These are phyloP conservation scores for Cladosporium velox DNA, from an alignment of 2,329 filamentous ascomycete species.

Conservation along the genomic window DNA sequence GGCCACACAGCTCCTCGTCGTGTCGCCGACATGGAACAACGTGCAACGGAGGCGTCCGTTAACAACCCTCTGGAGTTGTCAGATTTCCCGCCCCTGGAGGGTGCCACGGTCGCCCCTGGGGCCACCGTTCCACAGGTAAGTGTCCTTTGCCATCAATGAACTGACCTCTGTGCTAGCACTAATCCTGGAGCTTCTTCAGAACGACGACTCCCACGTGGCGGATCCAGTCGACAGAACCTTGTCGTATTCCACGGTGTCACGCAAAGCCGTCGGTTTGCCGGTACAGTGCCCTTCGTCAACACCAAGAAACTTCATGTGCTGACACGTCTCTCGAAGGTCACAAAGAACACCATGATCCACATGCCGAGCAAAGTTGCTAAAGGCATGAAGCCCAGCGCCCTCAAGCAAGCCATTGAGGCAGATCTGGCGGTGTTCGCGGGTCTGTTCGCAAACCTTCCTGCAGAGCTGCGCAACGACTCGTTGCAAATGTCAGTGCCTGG, in stretches of 20 bases:
- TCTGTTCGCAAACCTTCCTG: too few species aligned
- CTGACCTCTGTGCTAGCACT: neutral
- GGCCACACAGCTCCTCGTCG: neutral
- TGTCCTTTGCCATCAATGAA: neutral
- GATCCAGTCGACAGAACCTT: neutral
- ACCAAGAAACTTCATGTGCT: neutral
- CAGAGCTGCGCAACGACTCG: too few species aligned
- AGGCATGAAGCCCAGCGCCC: neutral
- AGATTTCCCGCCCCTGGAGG: neutral
- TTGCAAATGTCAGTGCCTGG: neutral
- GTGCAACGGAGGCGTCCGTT: neutral
- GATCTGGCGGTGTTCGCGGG: too few species aligned
- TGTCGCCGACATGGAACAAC: neutral
- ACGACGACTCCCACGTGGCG: neutral
- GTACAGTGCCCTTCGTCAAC: neutral
- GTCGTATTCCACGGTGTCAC: neutral
- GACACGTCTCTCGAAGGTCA: neutral
- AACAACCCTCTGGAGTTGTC: rapidly evolving
- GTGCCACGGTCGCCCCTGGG: neutral
- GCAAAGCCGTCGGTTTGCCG: neutral
- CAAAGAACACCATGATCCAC: too few species aligned
- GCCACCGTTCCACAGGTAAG: neutral
- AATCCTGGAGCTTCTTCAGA: neutral
- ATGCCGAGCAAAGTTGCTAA: neutral
- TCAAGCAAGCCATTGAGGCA: too few species aligned